These are phyloP conservation scores for Hyphopichia pseudoburtonii DNA, from an alignment of 1,139 yeast genomes.

Conservation along the genomic window DNA sequence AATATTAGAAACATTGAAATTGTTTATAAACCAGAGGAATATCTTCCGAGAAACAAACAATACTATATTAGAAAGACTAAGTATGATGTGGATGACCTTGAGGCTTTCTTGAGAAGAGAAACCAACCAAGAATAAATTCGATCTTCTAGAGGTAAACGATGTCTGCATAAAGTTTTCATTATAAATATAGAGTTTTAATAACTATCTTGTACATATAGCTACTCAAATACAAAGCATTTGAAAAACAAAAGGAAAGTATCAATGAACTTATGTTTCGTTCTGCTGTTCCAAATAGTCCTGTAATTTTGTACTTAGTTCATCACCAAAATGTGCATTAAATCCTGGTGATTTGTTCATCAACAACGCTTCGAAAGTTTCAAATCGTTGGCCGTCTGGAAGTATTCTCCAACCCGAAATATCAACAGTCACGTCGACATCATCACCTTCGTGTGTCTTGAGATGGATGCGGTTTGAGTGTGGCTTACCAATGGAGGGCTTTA, in stretches of 20 bases:
- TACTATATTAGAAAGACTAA: conserved; percentile 83
- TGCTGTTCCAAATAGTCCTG: conserved; percentile 6
- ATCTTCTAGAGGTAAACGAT: too few relatives aligned
- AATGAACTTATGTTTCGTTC: neutral
- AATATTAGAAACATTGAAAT: conserved; percentile 71
- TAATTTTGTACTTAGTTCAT: conserved; percentile 23
- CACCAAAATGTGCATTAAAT: conserved; percentile 34
- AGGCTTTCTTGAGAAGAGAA: conserved; percentile 38
- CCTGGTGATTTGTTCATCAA: conserved; percentile 37
- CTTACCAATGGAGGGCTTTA: neutral
- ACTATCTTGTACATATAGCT: too few relatives aligned
- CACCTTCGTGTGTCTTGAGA: conserved; percentile 21
- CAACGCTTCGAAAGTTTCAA: conserved; percentile 48
- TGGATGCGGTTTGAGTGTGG: conserved; percentile 9
- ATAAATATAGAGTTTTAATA: too few relatives aligned
- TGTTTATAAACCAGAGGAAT: conserved; percentile 67
- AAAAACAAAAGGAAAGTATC: too few relatives aligned
- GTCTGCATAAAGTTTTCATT: too few relatives aligned
- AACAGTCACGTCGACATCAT: conserved; percentile 26
- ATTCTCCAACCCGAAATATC: conserved; percentile 36
- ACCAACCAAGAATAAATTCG: too few relatives aligned
- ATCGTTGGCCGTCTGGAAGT: conserved; percentile 14
- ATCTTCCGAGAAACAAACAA: conserved; percentile 75
- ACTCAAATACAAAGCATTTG: too few relatives aligned
- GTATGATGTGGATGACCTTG: conserved; percentile 80